phyloP scores from a whole-genome alignment of 2,329 filamentous ascomycete genomes.

The Trichoderma sp. region DNA sequence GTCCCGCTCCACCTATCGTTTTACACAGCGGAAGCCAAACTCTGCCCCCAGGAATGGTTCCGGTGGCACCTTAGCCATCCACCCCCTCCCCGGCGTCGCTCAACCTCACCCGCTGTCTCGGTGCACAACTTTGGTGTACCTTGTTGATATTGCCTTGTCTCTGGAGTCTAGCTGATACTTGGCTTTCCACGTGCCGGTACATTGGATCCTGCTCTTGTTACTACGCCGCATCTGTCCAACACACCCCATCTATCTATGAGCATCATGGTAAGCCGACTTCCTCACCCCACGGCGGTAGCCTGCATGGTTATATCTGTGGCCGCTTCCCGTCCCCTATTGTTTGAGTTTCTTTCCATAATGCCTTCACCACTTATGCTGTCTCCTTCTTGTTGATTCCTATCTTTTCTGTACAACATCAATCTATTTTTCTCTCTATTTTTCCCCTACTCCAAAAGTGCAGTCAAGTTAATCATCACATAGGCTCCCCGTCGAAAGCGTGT shows the following conservation, averaged over 20 bases:
- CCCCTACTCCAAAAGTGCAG: conserved; percentile 29
- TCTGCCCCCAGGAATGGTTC: conserved; percentile 36
- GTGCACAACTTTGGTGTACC: conserved; percentile 31
- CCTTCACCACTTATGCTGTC: background rate
- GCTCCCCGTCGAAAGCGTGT: conserved; percentile 35
- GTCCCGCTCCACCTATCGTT: conserved; percentile 31
- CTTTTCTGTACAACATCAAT: background rate
- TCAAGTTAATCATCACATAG: conserved; percentile 43
- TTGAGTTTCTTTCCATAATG: conserved; percentile 23
- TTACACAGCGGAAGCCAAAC: conserved; percentile 30
- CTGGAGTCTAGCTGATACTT: conserved; percentile 39
- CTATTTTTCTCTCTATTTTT: background rate
- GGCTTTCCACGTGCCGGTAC: conserved; percentile 41
- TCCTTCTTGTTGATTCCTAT: background rate
- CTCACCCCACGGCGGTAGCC: conserved; percentile 41
- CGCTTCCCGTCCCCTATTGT: conserved; percentile 33
- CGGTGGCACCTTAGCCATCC: conserved; percentile 40
- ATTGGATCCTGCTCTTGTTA: conserved; percentile 34
- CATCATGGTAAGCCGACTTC: conserved; percentile 52
- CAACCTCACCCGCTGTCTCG: conserved; percentile 32
- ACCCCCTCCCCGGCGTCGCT: conserved; percentile 37
- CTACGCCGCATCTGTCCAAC: conserved; percentile 38
- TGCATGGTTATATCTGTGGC: conserved; percentile 48
- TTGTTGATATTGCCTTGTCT: conserved; percentile 35
- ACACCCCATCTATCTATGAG: conserved; percentile 43